Percentiles rank a stretch among this genome's conserved stretches.
phyloP scores from a whole-genome alignment of 2,329 filamentous ascomycete genomes.

The Ophiocordyceps unilateralis region DNA sequence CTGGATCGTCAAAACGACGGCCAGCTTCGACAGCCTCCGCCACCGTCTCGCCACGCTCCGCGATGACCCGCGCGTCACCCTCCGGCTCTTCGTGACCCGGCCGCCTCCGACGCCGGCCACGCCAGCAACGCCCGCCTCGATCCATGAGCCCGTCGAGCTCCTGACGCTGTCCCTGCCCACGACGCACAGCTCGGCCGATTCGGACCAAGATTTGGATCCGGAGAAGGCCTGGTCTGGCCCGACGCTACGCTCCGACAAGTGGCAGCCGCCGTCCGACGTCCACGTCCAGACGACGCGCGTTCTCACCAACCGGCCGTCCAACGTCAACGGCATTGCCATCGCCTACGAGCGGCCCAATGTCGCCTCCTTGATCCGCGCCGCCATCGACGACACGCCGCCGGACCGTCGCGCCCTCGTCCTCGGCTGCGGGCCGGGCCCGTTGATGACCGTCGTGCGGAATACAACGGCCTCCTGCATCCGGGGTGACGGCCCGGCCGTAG shows the following conservation, averaged over 20 bases:
- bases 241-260: not conserved
- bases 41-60: constrained; percentile 15
- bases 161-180: not conserved
- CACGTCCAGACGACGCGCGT: not conserved
- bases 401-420: constrained; percentile 22
- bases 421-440: constrained; percentile 26
- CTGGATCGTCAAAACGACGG: constrained; percentile 22
- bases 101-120: not conserved
- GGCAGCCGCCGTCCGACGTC: not conserved
- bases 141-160: not conserved
- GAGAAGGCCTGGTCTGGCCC: constrained; percentile 1
- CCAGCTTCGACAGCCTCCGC: constrained; percentile 19
- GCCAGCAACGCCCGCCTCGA: not conserved
- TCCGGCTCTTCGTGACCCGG: constrained; percentile 19
- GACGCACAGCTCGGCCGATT: not conserved
- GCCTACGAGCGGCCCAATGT: constrained; percentile 20
- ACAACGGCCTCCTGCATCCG: constrained; percentile 21
- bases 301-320: not conserved
- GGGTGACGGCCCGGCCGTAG: constrained; percentile 22
- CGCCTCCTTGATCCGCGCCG: constrained; percentile 13
- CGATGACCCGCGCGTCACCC: constrained; percentile 12
- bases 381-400: constrained; percentile 10
- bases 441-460: constrained; percentile 25
- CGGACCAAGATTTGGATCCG: not conserved
- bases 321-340: constrained; percentile 8